Base-by-base conservation (phyloP, 2,329 filamentous ascomycete genomes). In the Penicillium verrucosum region DNA sequence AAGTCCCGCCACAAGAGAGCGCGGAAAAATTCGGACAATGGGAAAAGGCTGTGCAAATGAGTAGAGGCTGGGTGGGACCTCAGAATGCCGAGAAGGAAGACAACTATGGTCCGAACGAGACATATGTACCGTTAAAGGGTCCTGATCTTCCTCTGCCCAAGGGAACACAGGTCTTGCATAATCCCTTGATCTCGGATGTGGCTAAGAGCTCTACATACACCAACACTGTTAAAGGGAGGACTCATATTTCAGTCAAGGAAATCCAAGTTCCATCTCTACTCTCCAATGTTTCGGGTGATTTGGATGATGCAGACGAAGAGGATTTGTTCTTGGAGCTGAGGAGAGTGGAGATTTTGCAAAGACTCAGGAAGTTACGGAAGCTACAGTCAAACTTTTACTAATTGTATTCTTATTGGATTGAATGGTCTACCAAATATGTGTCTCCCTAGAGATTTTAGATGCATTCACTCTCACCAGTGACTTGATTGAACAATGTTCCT, bases 1-100 rank as follows among this genome's bases (percentile, higher is more conserved):
- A 84, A 61, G 83, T 89, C 4, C 59, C 58, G 2, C 60, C 41
- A 0, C 77, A 83, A 59, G 80, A 85, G 60, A 83, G 85, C 46
- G 73, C 75, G 29, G 78, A 78, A 64, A 82, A 86, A 71, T 90
- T 89, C 63, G 78, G 77, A 59, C 81, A 83, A 59, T 92, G 89
- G 89, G 82, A 86, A 65, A 85, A 86, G 70, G 89, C 89, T 0
- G 89, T 92, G 10, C 75, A 85, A 64, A 92, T 91, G 88, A 87
- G 84, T 68, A 83, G 79, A 67, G 89, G 89, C 9, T 92, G 89
- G 89, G 51, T 70, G 36, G 62, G 62, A 10, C 55, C 61, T 23
- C 56, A 52, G 18, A 30, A 27, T 3, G 4, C 52, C 9, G 25
- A 21, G 32, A 7, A 56, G 21, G 46, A 47, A 4, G 43, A 52